Evolutionary conservation across 805 yeast species (phyloP), one percentile per base, ranked within the genome.

Genomic region (Yamadazyma tumulicola): DNA sequence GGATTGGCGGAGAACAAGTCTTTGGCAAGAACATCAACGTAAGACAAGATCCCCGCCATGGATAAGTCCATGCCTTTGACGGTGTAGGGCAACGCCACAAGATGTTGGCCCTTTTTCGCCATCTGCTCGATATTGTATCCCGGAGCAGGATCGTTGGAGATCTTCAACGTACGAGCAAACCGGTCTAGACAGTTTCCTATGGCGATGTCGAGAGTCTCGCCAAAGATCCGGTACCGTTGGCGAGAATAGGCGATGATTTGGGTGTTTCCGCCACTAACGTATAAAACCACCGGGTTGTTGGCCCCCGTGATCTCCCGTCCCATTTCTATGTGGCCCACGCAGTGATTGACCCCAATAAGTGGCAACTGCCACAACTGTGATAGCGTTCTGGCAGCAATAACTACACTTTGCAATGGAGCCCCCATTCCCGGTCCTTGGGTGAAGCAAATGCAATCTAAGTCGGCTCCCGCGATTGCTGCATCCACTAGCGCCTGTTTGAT

Each of bases 401-500:
- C 97, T 25, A 88, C 96, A 37, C 91, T 79, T 49, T 93, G 95
- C 34, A 93, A 64, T 0, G 99, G 99, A 1, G 97, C 97, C 2
- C 99, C 99, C 97, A 93, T 93, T 1, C 99, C 99, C 0, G 98
- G 99, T 4, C 98, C 98, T 59, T 85, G 94, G 1, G 98, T 93
- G 57, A 93, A 93, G 57, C 96, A 87, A 31, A 93, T 84, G 32
- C 85, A 81, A 58, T 84, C 89, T 5, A 82, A 51, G 29, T 84
- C 84, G 6, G 47, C 40, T 5, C 72, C 66, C 1, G 49, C 46
- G 5, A 86, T 50, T 0, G 61, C 57, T 1, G 94, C 81, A 26
- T 81, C 89, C 2, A 56, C 55, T 26, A 93, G 51, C 0, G 97
- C 83, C 19, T 51, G 51, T 47, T 77, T 78, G 24, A 87, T 77